Percentiles rank a stretch among this genome's conserved stretches.
phyloP scores from a whole-genome alignment of 306 rosid genomes.

The Biancaea sappan region DNA sequence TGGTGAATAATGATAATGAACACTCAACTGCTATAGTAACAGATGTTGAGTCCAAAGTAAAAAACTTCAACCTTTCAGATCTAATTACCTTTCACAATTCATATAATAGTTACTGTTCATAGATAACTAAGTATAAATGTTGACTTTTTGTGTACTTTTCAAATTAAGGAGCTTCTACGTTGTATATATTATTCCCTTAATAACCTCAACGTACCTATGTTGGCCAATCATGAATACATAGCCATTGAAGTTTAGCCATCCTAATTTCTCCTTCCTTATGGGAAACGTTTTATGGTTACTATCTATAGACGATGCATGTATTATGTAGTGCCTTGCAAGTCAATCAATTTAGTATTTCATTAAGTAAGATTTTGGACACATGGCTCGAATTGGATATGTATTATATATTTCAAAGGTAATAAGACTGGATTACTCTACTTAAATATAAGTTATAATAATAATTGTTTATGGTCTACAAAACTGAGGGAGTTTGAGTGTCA shows the following conservation, averaged over 20 bases:
- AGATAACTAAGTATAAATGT: too few species aligned
- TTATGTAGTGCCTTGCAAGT: slow-evolving; percentile 38
- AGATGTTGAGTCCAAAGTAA: slow-evolving; percentile 27
- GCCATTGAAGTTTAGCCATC: background rate
- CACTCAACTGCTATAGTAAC: slow-evolving; percentile 42
- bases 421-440: background rate
- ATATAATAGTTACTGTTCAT: too few species aligned
- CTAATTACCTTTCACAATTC: slow-evolving; percentile 30
- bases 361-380: slow-evolving; percentile 12
- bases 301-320: background rate
- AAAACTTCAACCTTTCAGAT: slow-evolving; percentile 47
- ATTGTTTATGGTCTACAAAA: too few species aligned
- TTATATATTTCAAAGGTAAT: background rate
- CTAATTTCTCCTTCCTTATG: slow-evolving; percentile 32
- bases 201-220: too few species aligned
- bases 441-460: background rate
- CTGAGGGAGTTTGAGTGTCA: background rate
- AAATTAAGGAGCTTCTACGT: too few species aligned
- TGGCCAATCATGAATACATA: background rate
- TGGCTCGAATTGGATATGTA: slow-evolving; percentile 9
- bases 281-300: slow-evolving; percentile 7
- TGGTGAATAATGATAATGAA: slow-evolving; percentile 35
- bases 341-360: slow-evolving; percentile 7
- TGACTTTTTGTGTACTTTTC: too few species aligned
- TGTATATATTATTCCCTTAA: slow-evolving; percentile 6